A percentile compares a stretch with the other conserved stretches of the same genome.
Evolutionary conservation across 768 basidiomycete genomes (phyloP).

Genomic region (Psilocybe tampanensis): DNA sequence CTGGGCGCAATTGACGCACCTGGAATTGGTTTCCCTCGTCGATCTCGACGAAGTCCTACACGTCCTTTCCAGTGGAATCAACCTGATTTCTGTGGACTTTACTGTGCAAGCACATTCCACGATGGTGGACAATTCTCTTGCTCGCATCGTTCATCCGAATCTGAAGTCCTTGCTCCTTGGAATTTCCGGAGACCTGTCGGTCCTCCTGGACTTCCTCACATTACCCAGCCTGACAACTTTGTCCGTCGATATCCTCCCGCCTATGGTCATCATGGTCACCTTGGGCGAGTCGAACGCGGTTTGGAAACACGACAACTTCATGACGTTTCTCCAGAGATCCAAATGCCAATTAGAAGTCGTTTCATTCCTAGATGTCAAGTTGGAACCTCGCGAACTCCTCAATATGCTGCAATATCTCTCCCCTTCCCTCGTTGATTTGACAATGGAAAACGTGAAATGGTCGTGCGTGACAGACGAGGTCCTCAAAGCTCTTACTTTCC

Average conservation of each 20-base stretch:
- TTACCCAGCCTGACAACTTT: slow-evolving; percentile 10
- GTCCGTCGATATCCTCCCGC: slow-evolving; percentile 25
- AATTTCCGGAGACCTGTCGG: not conserved
- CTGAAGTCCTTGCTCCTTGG: slow-evolving; percentile 4
- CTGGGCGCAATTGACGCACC: slow-evolving; percentile 27
- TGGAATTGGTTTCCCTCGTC: slow-evolving; percentile 25
- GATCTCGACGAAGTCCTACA: slow-evolving; percentile 16
- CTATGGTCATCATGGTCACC: slow-evolving; percentile 24
- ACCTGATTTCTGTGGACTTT: not conserved
- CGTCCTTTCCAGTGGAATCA: not conserved
- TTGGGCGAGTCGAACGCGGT: slow-evolving; percentile 6
- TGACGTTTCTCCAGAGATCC: slow-evolving; percentile 24
- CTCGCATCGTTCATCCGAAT: slow-evolving; percentile 2
- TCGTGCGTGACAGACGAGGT: slow-evolving; percentile 4
- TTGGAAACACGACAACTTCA: slow-evolving; percentile 28
- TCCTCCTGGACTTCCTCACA: slow-evolving; percentile 11
- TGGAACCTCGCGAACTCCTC: not conserved
- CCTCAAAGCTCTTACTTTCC: slow-evolving; percentile 6
- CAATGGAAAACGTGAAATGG: not conserved
- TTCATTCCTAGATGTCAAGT: not conserved
- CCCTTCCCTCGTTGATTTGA: not conserved
- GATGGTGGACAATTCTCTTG: not conserved
- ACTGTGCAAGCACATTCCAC: not conserved
- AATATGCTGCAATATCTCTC: slow-evolving; percentile 1
- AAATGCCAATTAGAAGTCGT: slow-evolving; percentile 17